Evolutionary conservation across 1,139 yeast species (phyloP).

Genomic region (Hansenula sp.): DNA sequence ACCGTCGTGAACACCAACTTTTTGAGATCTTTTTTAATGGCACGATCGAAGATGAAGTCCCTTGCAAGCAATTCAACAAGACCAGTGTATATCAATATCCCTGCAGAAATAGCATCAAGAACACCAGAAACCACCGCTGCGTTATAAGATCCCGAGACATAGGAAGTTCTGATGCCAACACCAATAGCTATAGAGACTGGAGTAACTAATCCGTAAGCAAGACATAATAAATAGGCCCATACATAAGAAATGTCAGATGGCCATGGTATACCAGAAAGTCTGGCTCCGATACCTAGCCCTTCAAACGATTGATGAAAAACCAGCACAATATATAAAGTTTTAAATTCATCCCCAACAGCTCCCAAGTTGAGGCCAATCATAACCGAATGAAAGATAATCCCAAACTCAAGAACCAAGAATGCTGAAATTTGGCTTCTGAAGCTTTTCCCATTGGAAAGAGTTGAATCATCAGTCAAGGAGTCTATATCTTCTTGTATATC

Average conservation of each 20-base stretch:
- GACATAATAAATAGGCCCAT: conserved; percentile 52
- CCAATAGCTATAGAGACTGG: conserved; percentile 80
- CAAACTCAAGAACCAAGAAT: conserved; percentile 62
- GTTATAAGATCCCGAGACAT: conserved; percentile 53
- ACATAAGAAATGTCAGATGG: conserved; percentile 37
- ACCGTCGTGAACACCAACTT: conserved; percentile 16
- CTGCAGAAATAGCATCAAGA: conserved; percentile 73
- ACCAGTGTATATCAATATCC: conserved; percentile 72
- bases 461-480: background rate
- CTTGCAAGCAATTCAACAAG: conserved; percentile 77
- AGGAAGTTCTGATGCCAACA: conserved; percentile 61
- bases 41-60: conserved; percentile 64
- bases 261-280: conserved; percentile 69
- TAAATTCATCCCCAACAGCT: conserved; percentile 63
- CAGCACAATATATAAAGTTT: conserved; percentile 63
- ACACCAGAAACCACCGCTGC: conserved; percentile 66
- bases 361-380: conserved; percentile 67
- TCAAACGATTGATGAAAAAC: conserved; percentile 83
- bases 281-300: conserved; percentile 78
- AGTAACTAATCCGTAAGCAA: conserved; percentile 64
- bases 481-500: background rate
- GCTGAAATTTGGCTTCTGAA: conserved; percentile 34
- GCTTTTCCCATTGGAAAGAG: conserved; percentile 1
- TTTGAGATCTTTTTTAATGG: conserved; percentile 37
- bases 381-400: conserved; percentile 67